These are phyloP conservation scores for Mycena metata DNA, from an alignment of 768 basidiomycete genomes.

Conservation along the genomic window DNA sequence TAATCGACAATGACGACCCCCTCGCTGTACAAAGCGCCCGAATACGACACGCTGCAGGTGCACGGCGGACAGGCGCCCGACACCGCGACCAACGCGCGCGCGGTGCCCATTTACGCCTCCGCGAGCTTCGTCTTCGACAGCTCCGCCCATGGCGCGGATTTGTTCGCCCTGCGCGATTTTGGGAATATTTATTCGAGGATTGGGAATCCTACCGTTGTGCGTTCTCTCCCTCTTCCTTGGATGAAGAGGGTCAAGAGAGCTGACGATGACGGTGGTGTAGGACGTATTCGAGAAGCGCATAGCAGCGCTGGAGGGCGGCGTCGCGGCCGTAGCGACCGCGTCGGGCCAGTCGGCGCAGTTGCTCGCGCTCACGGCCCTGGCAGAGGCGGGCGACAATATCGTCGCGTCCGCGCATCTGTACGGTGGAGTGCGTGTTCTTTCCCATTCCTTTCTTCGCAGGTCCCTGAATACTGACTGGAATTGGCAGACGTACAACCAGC, in stretches of 20 bases:
- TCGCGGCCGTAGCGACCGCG: constrained; percentile 65
- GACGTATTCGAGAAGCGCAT: constrained; percentile 72
- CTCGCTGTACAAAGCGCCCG: constrained; percentile 22
- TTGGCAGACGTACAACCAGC: constrained; percentile 60
- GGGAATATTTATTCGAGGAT: constrained; percentile 65
- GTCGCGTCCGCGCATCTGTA: constrained; percentile 63
- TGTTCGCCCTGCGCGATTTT: constrained; percentile 60
- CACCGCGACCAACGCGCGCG: constrained; percentile 63
- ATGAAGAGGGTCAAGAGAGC: no score
- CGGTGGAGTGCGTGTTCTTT: constrained; percentile 62
- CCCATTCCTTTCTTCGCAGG: no score
- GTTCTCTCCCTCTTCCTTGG: neutral
- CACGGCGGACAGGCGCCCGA: constrained; percentile 69
- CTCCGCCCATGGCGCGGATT: constrained; percentile 65
- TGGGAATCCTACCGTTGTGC: constrained; percentile 63
- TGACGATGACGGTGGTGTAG: constrained; percentile 41
- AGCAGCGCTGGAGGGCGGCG: constrained; percentile 69
- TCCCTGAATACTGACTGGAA: neutral
- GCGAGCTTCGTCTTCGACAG: constrained; percentile 68
- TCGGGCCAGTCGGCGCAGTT: constrained; percentile 71
- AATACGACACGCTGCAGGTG: constrained; percentile 70
- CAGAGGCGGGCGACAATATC: constrained; percentile 66
- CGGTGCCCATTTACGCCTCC: constrained; percentile 69
- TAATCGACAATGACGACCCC: no score
- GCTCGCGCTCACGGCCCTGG: constrained; percentile 61